These are phyloP conservation scores for Aleurites moluccanus DNA, from an alignment of 441 rosid genomes.

Conservation along the genomic window DNA sequence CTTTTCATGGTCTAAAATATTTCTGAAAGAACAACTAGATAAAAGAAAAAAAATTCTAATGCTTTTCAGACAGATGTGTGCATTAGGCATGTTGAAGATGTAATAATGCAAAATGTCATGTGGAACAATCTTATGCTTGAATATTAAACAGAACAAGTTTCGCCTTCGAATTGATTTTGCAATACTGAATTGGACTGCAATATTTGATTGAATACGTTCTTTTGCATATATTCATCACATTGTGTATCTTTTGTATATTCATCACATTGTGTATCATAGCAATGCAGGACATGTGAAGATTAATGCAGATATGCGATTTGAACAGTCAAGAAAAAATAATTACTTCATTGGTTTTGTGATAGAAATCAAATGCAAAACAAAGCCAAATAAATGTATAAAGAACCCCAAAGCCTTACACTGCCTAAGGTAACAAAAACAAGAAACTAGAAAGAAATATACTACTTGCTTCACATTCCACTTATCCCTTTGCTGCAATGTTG, in stretches of 20 bases:
- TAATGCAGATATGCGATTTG: neutral
- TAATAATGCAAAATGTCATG: neutral
- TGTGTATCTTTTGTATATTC: too few relatives aligned
- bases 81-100: neutral
- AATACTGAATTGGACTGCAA: neutral
- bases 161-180: too few relatives aligned
- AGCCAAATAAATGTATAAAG: neutral
- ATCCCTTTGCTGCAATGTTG: conserved; percentile 15
- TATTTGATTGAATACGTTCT: neutral
- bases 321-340: neutral
- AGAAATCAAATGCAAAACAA: conserved; percentile 5
- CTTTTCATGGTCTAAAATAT: neutral
- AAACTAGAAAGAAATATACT: conserved; percentile 14
- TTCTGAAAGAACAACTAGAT: neutral
- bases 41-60: neutral
- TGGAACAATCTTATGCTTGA: too few relatives aligned
- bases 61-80: neutral
- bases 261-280: too few relatives aligned
- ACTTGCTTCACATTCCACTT: conserved; percentile 16
- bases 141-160: too few relatives aligned
- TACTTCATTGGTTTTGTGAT: too few relatives aligned
- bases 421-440: conserved; percentile 14
- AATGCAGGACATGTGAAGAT: too few relatives aligned
- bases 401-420: neutral
- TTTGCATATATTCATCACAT: too few relatives aligned